Conservation (phyloP, 2,329 filamentous ascomycete species). For the Aspergillus sp. region DNA sequence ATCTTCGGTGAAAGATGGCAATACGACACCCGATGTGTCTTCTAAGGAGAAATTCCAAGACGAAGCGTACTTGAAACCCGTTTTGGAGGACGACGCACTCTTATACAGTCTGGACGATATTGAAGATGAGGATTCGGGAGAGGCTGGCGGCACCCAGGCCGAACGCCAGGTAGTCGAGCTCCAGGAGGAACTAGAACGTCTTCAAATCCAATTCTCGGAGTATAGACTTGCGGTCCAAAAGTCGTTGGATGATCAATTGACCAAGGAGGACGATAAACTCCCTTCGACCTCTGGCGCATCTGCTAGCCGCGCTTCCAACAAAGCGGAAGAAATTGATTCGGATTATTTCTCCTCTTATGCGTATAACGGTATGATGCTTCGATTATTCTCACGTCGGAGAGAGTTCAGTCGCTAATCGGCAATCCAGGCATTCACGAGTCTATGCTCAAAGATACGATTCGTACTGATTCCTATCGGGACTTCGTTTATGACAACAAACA, state of each 20-base stretch:
- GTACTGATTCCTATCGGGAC: constrained; percentile 89
- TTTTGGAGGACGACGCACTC: constrained; percentile 84
- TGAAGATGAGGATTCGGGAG: constrained; percentile 36
- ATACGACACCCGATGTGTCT: constrained; percentile 56
- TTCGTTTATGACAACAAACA: constrained; percentile 92
- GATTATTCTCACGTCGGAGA: background rate
- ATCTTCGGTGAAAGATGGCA: constrained; percentile 48
- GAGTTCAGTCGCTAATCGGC: constrained; percentile 31
- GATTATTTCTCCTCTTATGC: constrained; percentile 67
- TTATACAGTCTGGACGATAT: constrained; percentile 86
- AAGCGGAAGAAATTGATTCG: constrained; percentile 54
- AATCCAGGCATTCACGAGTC: constrained; percentile 77
- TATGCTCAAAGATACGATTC: constrained; percentile 88
- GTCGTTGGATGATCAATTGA: constrained; percentile 66
- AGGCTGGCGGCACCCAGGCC: constrained; percentile 33
- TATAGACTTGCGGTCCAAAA: constrained; percentile 66
- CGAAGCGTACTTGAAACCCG: constrained; percentile 78
- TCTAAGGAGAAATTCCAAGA: constrained; percentile 65
- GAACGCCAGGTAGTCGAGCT: constrained; percentile 57
- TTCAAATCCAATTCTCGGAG: constrained; percentile 63
- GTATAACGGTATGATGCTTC: constrained; percentile 59
- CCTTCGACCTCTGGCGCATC: constrained; percentile 18
- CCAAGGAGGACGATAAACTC: constrained; percentile 52
- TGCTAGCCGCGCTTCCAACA: constrained; percentile 30
- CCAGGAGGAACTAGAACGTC: constrained; percentile 60